These are phyloP conservation scores for Babesia divergens DNA, from an alignment of 169 alveolate genomes.

Conservation along the genomic window DNA sequence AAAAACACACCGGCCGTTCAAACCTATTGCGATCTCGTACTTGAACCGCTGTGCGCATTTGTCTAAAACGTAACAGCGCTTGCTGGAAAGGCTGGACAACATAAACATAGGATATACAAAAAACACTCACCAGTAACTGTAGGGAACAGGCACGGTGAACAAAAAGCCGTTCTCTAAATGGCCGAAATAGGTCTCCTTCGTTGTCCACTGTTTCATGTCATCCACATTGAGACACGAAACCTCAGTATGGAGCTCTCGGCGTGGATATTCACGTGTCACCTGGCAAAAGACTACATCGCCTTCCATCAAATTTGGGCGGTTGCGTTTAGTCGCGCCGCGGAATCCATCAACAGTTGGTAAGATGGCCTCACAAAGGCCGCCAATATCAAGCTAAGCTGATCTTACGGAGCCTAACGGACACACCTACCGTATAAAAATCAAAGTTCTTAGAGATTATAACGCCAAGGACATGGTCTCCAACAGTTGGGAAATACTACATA, in stretches of 20 bases:
- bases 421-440: constrained; percentile 65
- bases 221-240: constrained; percentile 65
- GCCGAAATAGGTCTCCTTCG: constrained; percentile 73
- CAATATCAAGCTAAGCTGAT: constrained; percentile 47
- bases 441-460: constrained; percentile 65
- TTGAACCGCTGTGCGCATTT: constrained; percentile 56
- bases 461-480: constrained; percentile 75
- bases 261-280: constrained; percentile 44
- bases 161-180: constrained; percentile 67
- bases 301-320: constrained; percentile 65
- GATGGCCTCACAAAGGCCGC: constrained; percentile 64
- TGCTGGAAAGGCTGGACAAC: constrained; percentile 28
- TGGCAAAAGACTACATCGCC: constrained; percentile 66
- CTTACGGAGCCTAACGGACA: not conserved
- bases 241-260: constrained; percentile 48
- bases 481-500: constrained; percentile 65
- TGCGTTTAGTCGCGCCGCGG: constrained; percentile 71
- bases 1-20: constrained; percentile 69
- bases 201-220: constrained; percentile 72
- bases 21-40: constrained; percentile 73
- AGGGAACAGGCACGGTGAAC: constrained; percentile 60
- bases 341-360: constrained; percentile 70
- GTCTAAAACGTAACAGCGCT: constrained; percentile 62
- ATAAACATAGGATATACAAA: not conserved
- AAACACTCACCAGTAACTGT: constrained; percentile 13